Percentiles rank a stretch among this genome's conserved stretches.
These are phyloP conservation scores for Ilyonectria destructans DNA, from an alignment of 2,329 filamentous ascomycete species.

Conservation along the genomic window DNA sequence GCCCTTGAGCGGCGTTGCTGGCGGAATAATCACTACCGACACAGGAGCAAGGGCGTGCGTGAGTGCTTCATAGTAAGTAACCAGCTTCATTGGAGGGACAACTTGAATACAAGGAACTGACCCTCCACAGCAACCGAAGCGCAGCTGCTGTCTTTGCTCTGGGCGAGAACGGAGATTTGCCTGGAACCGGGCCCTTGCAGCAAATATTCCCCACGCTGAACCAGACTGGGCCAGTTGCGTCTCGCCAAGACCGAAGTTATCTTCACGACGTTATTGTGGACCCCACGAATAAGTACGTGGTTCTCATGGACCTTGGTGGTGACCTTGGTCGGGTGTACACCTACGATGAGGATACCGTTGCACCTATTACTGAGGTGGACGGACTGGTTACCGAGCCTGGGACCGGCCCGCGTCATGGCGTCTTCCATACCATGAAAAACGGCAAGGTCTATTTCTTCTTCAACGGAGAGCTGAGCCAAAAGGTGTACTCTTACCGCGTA, in stretches of 20 bases:
- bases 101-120: slow-evolving; percentile 1
- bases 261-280: slow-evolving; percentile 46
- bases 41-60: slow-evolving; percentile 40
- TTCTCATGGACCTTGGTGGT: slow-evolving; percentile 44
- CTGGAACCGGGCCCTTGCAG: slow-evolving; percentile 39
- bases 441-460: slow-evolving; percentile 47
- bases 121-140: slow-evolving; percentile 31
- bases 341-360: slow-evolving; percentile 42
- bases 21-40: slow-evolving; percentile 35
- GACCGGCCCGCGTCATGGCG: slow-evolving; percentile 42
- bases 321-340: slow-evolving; percentile 41
- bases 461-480: slow-evolving; percentile 44
- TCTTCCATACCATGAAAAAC: slow-evolving; percentile 41
- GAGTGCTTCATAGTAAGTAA: slow-evolving; percentile 44
- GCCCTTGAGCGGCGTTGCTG: slow-evolving; percentile 36
- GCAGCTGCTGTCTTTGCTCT: slow-evolving; percentile 34
- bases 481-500: slow-evolving; percentile 46
- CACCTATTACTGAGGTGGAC: slow-evolving; percentile 40
- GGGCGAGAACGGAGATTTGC: slow-evolving; percentile 35
- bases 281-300: slow-evolving; percentile 42
- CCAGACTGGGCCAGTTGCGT: slow-evolving; percentile 38
- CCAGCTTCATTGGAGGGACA: too few species aligned
- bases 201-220: slow-evolving; percentile 38
- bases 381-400: slow-evolving; percentile 34
- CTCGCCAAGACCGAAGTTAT: slow-evolving; percentile 44